These are phyloP conservation scores for Solanum corneliomulleri DNA, from an alignment of 257 asterid genomes.

Conservation along the genomic window DNA sequence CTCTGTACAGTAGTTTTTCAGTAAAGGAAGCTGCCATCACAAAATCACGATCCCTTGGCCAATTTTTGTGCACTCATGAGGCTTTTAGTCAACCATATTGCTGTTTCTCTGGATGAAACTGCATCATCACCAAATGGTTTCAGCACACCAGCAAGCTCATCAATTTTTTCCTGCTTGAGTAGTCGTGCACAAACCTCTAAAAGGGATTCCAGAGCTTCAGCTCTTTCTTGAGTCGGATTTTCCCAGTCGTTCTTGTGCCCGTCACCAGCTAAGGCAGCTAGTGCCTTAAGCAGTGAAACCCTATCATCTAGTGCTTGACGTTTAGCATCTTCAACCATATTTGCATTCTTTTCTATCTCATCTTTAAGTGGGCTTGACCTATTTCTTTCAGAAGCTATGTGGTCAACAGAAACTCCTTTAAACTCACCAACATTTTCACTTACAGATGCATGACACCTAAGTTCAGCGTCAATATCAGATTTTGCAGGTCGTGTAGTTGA, in stretches of 20 bases:
- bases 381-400: not conserved
- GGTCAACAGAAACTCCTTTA: not conserved
- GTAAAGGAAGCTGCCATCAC: not conserved
- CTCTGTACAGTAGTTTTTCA: not conserved
- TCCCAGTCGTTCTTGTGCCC: conserved; percentile 25
- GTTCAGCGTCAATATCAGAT: conserved; percentile 23
- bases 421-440: conserved; percentile 4
- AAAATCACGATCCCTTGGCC: conserved; percentile 31
- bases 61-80: conserved; percentile 59
- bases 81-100: conserved; percentile 89
- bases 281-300: conserved; percentile 7
- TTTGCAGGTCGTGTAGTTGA: conserved; percentile 6
- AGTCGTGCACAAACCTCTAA: conserved; percentile 77
- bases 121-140: conserved; percentile 80
- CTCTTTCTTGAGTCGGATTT: conserved; percentile 46
- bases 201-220: conserved; percentile 85
- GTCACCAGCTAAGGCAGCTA: conserved; percentile 16
- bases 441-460: conserved; percentile 6
- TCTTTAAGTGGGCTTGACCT: conserved; percentile 7
- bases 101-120: conserved; percentile 88
- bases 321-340: not conserved
- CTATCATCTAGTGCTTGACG: conserved; percentile 9
- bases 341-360: conserved; percentile 11
- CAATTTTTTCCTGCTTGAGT: conserved; percentile 80
- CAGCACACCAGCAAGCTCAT: conserved; percentile 77